Evolutionary conservation across 2,329 filamentous ascomycete species (phyloP).

Genomic region (Shiraia sp.): DNA sequence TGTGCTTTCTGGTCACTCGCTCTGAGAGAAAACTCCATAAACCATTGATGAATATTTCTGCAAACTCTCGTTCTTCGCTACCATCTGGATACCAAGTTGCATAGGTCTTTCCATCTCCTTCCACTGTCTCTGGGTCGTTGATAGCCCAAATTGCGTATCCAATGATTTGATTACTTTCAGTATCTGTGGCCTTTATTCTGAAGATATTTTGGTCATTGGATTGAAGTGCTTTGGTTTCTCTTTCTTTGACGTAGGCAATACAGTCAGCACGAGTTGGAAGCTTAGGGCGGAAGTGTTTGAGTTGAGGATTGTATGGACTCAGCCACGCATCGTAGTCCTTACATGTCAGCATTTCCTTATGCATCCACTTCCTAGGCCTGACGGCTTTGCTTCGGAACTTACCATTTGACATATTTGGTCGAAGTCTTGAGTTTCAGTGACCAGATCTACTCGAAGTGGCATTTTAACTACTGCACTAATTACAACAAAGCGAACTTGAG

Average conservation of each 20-base stretch:
- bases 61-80: conserved; percentile 25
- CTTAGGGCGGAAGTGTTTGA: conserved; percentile 29
- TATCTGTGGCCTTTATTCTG: conserved; percentile 20
- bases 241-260: conserved; percentile 8
- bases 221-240: neutral
- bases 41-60: conserved; percentile 29
- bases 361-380: no score
- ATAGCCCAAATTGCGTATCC: conserved; percentile 22
- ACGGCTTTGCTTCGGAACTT: no score
- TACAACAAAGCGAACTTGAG: no score
- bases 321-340: conserved; percentile 23
- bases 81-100: conserved; percentile 27
- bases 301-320: conserved; percentile 27
- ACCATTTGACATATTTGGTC: no score
- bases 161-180: conserved; percentile 14
- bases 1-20: conserved; percentile 20
- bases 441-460: no score
- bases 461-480: no score
- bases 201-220: conserved; percentile 13
- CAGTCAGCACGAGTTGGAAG: conserved; percentile 16
- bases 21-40: conserved; percentile 21
- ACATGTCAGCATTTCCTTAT: conserved; percentile 16
- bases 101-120: conserved; percentile 5
- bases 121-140: conserved; percentile 14
- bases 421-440: no score